These are phyloP conservation scores for Nigrospora osmanthi DNA, from an alignment of 2,329 filamentous ascomycete genomes.

Conservation along the genomic window DNA sequence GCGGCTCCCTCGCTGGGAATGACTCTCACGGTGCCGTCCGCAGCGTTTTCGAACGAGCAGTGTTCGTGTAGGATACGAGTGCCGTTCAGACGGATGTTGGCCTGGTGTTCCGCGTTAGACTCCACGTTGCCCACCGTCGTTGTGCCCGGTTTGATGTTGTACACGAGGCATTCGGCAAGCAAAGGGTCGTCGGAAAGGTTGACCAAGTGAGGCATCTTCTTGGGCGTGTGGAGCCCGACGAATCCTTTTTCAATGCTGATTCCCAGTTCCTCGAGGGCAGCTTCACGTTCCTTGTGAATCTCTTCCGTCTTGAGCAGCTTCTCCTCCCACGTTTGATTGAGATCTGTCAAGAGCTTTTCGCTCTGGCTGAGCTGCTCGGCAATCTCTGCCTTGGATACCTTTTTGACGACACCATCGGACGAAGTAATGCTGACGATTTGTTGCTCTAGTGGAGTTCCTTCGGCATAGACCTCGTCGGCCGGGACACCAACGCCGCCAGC, in stretches of 20 bases:
- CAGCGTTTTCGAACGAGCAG: conserved; percentile 81
- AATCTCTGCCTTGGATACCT: conserved; percentile 97
- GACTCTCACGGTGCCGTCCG: conserved; percentile 87
- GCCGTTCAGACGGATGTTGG: conserved; percentile 89
- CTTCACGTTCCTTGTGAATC: conserved; percentile 95
- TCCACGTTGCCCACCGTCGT: conserved; percentile 95
- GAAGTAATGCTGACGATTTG: conserved; percentile 94
- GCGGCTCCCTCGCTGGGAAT: conserved; percentile 86
- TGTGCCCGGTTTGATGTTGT: conserved; percentile 92
- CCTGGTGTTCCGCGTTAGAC: conserved; percentile 62
- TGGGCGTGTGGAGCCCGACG: conserved; percentile 87
- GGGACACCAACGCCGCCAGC: conserved; percentile 40
- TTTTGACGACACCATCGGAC: conserved; percentile 78
- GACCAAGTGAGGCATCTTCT: conserved; percentile 98
- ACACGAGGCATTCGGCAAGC: conserved; percentile 90
- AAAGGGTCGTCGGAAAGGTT: conserved; percentile 94
- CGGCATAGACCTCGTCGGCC: conserved; percentile 78
- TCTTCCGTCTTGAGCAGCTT: conserved; percentile 91
- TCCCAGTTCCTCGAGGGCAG: conserved; percentile 88
- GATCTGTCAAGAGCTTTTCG: conserved; percentile 89
- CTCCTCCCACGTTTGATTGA: conserved; percentile 98
- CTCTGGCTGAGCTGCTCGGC: conserved; percentile 93
- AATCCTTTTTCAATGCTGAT: conserved; percentile 99
- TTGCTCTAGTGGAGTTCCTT: conserved; percentile 86
- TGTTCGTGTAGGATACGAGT: conserved; percentile 89